A percentile compares a stretch with the other conserved stretches of the same genome.
Evolutionary conservation across 2,329 filamentous ascomycete genomes (phyloP).

Genomic region (Colletotrichum sp.): DNA sequence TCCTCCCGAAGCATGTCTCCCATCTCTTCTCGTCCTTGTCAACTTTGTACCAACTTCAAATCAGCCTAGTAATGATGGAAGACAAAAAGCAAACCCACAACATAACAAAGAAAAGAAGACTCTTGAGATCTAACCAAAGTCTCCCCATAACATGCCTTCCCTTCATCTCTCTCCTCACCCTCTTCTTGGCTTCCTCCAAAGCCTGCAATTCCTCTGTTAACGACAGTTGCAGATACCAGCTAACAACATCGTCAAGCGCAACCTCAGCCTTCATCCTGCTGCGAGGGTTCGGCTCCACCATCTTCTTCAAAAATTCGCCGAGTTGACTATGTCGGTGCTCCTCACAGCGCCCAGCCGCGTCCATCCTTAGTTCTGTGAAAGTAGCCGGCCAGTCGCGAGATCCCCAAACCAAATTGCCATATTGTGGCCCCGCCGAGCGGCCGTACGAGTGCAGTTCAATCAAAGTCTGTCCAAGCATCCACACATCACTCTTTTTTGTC

Average conservation of each 20-base stretch:
- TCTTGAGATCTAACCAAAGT: neutral
- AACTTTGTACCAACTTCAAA: neutral
- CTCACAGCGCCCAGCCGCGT: too few relatives aligned
- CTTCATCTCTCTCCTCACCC: neutral
- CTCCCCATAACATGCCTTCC: neutral
- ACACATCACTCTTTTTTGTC: neutral
- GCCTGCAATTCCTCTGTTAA: too few relatives aligned
- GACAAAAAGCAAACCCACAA: neutral
- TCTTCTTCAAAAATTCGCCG: accelerated
- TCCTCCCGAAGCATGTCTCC: neutral
- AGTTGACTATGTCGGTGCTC: neutral
- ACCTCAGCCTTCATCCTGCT: neutral
- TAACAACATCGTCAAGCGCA: neutral
- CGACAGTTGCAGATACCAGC: too few relatives aligned
- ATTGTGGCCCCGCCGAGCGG: neutral
- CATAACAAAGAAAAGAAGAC: neutral
- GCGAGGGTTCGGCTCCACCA: neutral
- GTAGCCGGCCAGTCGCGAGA: too few relatives aligned
- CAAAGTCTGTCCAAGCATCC: constrained; percentile 9
- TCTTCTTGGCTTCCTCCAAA: neutral
- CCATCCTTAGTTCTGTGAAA: too few relatives aligned
- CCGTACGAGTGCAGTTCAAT: neutral
- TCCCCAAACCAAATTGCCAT: neutral
- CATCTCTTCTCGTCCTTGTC: neutral
- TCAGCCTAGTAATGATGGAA: neutral